Percentiles rank a stretch among this genome's conserved stretches.
phyloP scores from a whole-genome alignment of 1,284 basidiomycete species.

The Sparassis latifolia region DNA sequence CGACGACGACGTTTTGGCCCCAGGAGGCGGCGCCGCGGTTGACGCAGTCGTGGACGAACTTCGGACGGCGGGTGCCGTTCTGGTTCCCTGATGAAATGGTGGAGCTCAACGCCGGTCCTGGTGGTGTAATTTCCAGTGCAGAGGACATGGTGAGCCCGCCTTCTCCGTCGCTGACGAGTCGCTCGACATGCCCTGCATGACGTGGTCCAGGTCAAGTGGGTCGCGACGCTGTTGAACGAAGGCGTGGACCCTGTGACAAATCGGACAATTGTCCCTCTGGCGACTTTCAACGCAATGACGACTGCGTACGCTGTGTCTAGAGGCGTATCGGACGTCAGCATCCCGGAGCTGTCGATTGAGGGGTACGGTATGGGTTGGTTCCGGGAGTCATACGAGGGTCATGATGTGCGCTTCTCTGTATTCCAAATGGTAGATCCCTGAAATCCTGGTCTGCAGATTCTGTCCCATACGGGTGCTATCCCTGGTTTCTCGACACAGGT shows the following conservation, averaged over 20 bases:
- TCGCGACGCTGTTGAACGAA: slow-evolving; percentile 20
- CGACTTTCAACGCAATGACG: slow-evolving; percentile 21
- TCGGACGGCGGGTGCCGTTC: slow-evolving; percentile 22
- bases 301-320: slow-evolving; percentile 16
- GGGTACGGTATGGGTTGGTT: slow-evolving; percentile 27
- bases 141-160: slow-evolving; percentile 27
- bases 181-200: not conserved
- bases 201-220: slow-evolving; percentile 23
- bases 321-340: not conserved
- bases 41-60: slow-evolving; percentile 25
- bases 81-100: slow-evolving; percentile 19
- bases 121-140: slow-evolving; percentile 27
- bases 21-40: slow-evolving; percentile 28
- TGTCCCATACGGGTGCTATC: slow-evolving; percentile 17
- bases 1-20: slow-evolving; percentile 29
- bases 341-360: slow-evolving; percentile 15
- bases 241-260: slow-evolving; percentile 22
- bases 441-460: slow-evolving; percentile 9
- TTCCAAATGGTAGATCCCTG: not conserved
- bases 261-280: slow-evolving; percentile 18
- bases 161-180: not conserved
- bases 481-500: slow-evolving; percentile 35
- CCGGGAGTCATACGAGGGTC: slow-evolving; percentile 14
- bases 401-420: slow-evolving; percentile 15
- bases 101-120: slow-evolving; percentile 23